These are phyloP conservation scores for Clavariopsis aquatica DNA, from an alignment of 495 filamentous ascomycete genomes.

Conservation along the genomic window DNA sequence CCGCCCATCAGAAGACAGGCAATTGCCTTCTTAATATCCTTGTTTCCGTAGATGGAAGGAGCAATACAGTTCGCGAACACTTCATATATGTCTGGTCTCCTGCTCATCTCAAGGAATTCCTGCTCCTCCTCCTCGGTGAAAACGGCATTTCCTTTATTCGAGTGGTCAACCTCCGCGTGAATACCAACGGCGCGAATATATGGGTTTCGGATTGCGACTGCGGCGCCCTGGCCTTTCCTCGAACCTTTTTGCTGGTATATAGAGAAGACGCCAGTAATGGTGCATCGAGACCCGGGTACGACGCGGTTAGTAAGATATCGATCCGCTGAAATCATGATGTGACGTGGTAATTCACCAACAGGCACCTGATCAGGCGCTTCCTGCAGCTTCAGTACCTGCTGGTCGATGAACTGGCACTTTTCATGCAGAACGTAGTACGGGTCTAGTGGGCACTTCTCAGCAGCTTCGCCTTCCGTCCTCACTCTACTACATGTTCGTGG, in stretches of 20 bases:
- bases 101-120: slow-evolving; percentile 91
- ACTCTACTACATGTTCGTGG: slow-evolving; percentile 74
- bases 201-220: slow-evolving; percentile 92
- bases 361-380: slow-evolving; percentile 98
- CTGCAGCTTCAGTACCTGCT: slow-evolving; percentile 97
- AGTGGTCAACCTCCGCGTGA: slow-evolving; percentile 84
- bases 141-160: slow-evolving; percentile 77
- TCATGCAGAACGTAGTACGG: slow-evolving; percentile 96
- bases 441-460: slow-evolving; percentile 82
- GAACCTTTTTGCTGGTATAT: slow-evolving; percentile 91
- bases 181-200: slow-evolving; percentile 96
- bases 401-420: slow-evolving; percentile 92
- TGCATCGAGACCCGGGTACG: slow-evolving; percentile 92
- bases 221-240: slow-evolving; percentile 70
- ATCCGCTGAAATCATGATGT: slow-evolving; percentile 92
- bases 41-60: slow-evolving; percentile 94
- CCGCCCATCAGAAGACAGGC: slow-evolving; percentile 92
- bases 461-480: slow-evolving; percentile 57
- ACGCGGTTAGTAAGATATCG: slow-evolving; percentile 95
- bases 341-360: slow-evolving; percentile 92
- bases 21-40: slow-evolving; percentile 98
- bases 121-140: slow-evolving; percentile 98
- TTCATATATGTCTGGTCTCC: slow-evolving; percentile 87
- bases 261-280: slow-evolving; percentile 95
- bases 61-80: slow-evolving; percentile 90